phyloP scores from a whole-genome alignment of 2,329 filamentous ascomycete species.

The Sporothrix globosa region DNA sequence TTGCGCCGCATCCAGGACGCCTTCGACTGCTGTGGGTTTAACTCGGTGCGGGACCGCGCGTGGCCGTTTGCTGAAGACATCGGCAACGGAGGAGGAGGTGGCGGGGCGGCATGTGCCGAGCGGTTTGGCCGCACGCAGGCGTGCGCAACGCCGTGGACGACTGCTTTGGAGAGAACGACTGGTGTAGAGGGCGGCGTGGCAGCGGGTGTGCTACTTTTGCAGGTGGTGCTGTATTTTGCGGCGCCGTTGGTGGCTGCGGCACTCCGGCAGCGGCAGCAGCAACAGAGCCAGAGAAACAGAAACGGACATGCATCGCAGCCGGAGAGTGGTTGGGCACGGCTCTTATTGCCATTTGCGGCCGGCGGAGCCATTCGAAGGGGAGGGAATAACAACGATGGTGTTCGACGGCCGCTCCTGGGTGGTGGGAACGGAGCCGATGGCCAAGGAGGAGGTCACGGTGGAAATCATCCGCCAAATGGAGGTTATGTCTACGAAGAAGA shows the following conservation, averaged over 20 bases:
- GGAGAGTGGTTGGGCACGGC: not conserved
- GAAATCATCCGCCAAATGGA: too few species aligned
- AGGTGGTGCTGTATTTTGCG: conserved; percentile 48
- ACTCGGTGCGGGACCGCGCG: conserved; percentile 59
- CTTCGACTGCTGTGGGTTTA: conserved; percentile 68
- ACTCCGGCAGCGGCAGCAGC: not conserved
- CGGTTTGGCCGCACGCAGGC: conserved; percentile 50
- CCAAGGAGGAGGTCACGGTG: not conserved
- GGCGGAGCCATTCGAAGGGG: not conserved
- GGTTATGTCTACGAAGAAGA: conserved; percentile 2
- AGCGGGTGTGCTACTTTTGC: conserved; percentile 56
- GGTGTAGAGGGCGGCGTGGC: conserved; percentile 60
- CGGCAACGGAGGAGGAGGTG: conserved; percentile 36
- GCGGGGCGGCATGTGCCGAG: conserved; percentile 47
- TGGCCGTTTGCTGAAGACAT: conserved; percentile 59
- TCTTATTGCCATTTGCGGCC: not conserved
- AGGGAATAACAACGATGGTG: too few species aligned
- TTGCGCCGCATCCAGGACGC: conserved; percentile 67
- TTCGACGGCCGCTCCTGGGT: not conserved
- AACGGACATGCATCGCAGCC: too few species aligned
- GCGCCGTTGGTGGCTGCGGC: conserved; percentile 12
- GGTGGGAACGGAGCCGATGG: not conserved
- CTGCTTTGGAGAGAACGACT: conserved; percentile 56
- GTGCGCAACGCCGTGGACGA: conserved; percentile 62
- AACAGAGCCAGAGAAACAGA: too few species aligned